Evolutionary conservation across 2,329 filamentous ascomycete genomes (phyloP), one percentile per base, ranked within the genome.

Genomic region (Curvularia sp.): DNA sequence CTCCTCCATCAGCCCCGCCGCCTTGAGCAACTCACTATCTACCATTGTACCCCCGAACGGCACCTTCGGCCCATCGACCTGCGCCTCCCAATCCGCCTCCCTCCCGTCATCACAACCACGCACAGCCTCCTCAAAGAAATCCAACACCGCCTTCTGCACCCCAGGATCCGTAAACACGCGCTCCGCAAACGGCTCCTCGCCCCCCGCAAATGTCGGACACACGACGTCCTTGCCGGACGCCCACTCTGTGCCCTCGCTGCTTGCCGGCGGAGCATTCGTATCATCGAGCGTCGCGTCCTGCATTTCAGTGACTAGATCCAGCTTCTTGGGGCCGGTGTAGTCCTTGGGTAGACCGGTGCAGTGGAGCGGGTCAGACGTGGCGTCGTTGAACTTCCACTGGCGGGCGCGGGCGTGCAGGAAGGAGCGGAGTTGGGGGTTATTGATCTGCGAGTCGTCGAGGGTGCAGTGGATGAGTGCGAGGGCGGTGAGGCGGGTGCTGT

Each of bases 81-180:
- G 52, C 3, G 55, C 52, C 49, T 57, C 61, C 64, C 70, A 74
- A 1, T 61, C 63, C 39, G 62, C 60, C 1, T 66, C 20, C 58
- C 60, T 47, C 63, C 64, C 39, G 57, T 55, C 42, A 64, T 55
- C 20, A 73, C 38, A 8, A 62, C 53, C 22, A n/a, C 77, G 70
- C 5, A 85, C 82, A 12, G 89, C 82, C 38, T 85, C 78, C 49
- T 86, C 78, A 35, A 93, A 79, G 83, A 88, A 93, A 39, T 78
- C 74, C 2, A 92, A 74, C 26, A 91, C 83, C 2, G 79, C 74
- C 12, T 72, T 66, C 62, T 86, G 83, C 0, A 85, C 83, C 10
- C 72, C 74, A 12, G 89, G 79, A 20, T 69, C 30, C 1, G 71
- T 70, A 52, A 93, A 82, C 60, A 91, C 83, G 38, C 81, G 80